Conservation (phyloP, 257 asterid genomes). For the Solanum corneliomulleri region DNA sequence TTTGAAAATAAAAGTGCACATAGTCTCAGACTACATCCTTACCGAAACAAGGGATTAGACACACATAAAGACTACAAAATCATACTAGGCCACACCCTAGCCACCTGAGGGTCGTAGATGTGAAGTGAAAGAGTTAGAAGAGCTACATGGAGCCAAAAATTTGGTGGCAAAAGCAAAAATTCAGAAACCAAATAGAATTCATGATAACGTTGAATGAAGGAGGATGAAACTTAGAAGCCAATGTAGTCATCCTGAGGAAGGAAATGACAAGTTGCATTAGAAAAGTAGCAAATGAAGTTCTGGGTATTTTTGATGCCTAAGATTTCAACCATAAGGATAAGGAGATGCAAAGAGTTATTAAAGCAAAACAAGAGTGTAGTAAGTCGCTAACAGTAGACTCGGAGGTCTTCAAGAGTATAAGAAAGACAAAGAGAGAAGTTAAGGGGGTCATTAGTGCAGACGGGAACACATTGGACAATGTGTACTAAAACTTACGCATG, state of each 20-base stretch:
- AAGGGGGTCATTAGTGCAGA: background rate
- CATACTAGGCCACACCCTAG: background rate
- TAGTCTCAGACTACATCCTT: background rate
- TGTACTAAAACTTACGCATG: background rate
- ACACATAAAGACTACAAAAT: background rate
- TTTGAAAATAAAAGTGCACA: background rate
- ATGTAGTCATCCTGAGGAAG: background rate
- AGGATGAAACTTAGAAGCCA: background rate
- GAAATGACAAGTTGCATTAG: background rate
- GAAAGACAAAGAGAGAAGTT: background rate
- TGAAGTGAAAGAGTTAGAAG: background rate
- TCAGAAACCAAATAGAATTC: background rate
- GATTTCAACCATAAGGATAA: background rate
- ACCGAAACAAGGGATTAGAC: background rate
- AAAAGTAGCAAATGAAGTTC: background rate
- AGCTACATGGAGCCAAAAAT: background rate
- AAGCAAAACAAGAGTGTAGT: background rate
- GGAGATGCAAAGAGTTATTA: background rate
- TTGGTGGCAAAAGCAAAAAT: background rate
- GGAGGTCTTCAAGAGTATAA: background rate
- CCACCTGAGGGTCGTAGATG: background rate
- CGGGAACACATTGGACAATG: background rate
- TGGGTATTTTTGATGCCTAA: background rate
- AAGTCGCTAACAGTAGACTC: background rate
- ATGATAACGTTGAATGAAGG: background rate